A percentile compares a stretch with the other conserved stretches of the same genome.
Evolutionary conservation across 177 flowering plant species (phyloP).

Genomic region (Vitis hybrid): DNA sequence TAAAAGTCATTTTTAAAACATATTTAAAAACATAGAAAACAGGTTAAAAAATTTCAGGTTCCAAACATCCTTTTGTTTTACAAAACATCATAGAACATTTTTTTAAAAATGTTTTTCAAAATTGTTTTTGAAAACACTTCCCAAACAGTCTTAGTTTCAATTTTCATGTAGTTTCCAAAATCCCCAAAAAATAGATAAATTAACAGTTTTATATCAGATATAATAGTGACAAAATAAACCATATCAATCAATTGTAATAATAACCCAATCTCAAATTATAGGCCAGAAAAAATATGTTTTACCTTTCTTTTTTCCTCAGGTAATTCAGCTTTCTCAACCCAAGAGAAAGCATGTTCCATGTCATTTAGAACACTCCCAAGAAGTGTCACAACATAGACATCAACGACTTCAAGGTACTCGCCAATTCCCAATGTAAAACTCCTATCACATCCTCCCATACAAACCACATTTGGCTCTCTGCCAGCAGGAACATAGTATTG

Average conservation of each 20-base stretch:
- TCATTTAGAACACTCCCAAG: conserved; percentile 42
- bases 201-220: background rate
- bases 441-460: conserved; percentile 22
- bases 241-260: no score
- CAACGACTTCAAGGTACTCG: conserved; percentile 67
- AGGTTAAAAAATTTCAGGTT: no score
- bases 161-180: no score
- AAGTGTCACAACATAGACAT: conserved; percentile 58
- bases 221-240: no score
- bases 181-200: background rate
- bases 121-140: no score
- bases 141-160: no score
- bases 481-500: conserved; percentile 28
- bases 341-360: conserved; percentile 56
- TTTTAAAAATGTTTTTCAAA: no score
- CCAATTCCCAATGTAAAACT: conserved; percentile 38
- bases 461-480: conserved; percentile 20
- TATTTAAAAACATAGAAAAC: no score
- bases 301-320: conserved; percentile 78
- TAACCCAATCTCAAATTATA: background rate
- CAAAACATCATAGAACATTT: no score
- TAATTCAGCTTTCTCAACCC: conserved; percentile 77
- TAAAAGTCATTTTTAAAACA: no score
- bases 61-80: no score
- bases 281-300: conserved; percentile 1